A percentile compares a stretch with the other conserved stretches of the same genome.
Conservation (phyloP, 495 filamentous ascomycete species). For the Ascodesmis nigricans region DNA sequence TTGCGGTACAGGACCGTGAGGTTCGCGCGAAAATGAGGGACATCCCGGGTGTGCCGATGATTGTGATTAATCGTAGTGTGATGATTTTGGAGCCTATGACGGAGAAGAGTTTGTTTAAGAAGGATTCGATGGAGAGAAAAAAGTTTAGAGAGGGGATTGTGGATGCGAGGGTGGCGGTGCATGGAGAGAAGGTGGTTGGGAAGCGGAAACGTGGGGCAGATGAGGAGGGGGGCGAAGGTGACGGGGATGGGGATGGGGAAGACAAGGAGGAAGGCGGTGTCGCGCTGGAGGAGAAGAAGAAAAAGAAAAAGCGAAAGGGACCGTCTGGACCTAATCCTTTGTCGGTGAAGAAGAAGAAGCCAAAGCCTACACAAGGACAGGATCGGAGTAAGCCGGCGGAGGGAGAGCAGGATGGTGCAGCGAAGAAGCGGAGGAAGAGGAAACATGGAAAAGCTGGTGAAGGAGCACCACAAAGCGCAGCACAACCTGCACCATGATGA, state of each 20-base stretch:
- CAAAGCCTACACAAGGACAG: slow-evolving; percentile 4
- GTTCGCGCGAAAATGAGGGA: slow-evolving; percentile 32
- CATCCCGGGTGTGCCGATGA: slow-evolving; percentile 54
- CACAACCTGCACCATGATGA: too few species aligned
- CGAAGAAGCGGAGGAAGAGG: slow-evolving; percentile 27
- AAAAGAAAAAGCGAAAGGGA: slow-evolving; percentile 41
- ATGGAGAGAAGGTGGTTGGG: slow-evolving; percentile 17
- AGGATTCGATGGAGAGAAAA: slow-evolving; percentile 43
- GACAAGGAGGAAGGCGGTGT: slow-evolving; percentile 19
- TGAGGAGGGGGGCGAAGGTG: slow-evolving; percentile 22
- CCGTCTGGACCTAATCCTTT: slow-evolving; percentile 75
- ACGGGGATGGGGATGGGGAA: slow-evolving; percentile 18
- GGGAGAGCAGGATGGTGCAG: slow-evolving; percentile 15
- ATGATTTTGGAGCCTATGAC: slow-evolving; percentile 87
- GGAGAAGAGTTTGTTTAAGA: slow-evolving; percentile 33
- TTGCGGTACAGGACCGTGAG: slow-evolving; percentile 50
- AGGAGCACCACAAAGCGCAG: not conserved
- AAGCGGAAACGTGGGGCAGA: slow-evolving; percentile 35
- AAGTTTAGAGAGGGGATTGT: slow-evolving; percentile 59
- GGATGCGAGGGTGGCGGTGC: slow-evolving; percentile 27
- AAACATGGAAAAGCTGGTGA: slow-evolving; percentile 16
- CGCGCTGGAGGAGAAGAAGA: slow-evolving; percentile 27
- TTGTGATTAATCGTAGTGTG: slow-evolving; percentile 67
- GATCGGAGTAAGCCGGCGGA: slow-evolving; percentile 3
- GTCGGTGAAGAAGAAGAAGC: slow-evolving; percentile 61